Base-by-base conservation (phyloP, 2,329 filamentous ascomycete genomes). In the Aspergillus pseudoterreus region DNA sequence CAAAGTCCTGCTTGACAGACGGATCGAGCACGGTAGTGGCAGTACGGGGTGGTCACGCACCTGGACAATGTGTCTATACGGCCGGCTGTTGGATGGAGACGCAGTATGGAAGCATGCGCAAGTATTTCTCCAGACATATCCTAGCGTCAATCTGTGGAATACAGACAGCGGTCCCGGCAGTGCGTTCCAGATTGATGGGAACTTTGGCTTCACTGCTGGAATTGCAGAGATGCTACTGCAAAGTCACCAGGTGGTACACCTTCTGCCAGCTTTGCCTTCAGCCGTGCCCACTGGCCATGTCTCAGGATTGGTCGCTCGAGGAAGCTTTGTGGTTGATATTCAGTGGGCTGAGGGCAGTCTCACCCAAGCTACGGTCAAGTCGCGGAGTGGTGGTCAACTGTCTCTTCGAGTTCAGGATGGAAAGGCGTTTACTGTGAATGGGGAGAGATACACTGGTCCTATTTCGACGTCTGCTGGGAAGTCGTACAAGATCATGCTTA, bases 11-110 rank as follows among this genome's bases (percentile, higher is more conserved):
- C 43, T 58, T 27, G 39, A 56, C 9, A 49, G 30, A 27, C 51
- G 48, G 2, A 54, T 56, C 15, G 42, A 44, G 0, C 45, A 45
- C 4, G 52, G 52, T 24, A 43, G 74, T 9, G 77, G 75, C 0
- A 70, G 75, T 33, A 80, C 76, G 0, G 77, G 77, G 0, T 80
- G 77, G 78, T 75, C 73, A 0, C 67, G 74, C 11, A 72, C 74
- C 3, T 80, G 77, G 77, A 61, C 74, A 0, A 66, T 78, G 4
- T 74, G 71, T 32, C 64, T 78, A 17, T 74, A 74, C 44, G 76
- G 76, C 2, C 71, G 78, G 0, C 62, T 79, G 0, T 64, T 69
- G 22, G 67, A 74, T 49, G 57, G 56, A 2, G 64, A 67, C 41
- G 61, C 67, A 21, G 67, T 65, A 41, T 57, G 67, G 47, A 60